Evolutionary conservation across 1,139 yeast species (phyloP).

Genomic region (Kazachstania sp.): DNA sequence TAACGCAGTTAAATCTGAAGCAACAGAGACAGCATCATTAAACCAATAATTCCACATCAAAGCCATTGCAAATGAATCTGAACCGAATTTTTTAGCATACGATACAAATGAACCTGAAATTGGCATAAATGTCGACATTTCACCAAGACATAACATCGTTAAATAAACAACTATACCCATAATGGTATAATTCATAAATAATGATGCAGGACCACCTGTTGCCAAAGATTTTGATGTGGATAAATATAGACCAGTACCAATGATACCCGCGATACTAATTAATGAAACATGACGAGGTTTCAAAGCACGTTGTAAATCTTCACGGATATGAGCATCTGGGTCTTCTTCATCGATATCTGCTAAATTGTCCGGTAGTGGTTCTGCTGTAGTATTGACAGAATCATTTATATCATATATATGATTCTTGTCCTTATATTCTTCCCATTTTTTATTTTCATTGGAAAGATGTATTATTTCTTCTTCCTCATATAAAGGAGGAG

Average conservation of each 20-base stretch:
- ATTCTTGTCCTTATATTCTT: background rate
- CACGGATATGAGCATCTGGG: constrained; percentile 15
- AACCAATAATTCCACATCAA: constrained; percentile 56
- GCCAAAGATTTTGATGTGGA: constrained; percentile 56
- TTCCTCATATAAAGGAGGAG: background rate
- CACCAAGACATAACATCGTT: constrained; percentile 57
- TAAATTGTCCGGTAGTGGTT: background rate
- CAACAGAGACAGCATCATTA: constrained; percentile 55
- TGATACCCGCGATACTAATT: constrained; percentile 61
- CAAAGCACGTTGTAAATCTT: constrained; percentile 34
- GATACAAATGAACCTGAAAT: constrained; percentile 57
- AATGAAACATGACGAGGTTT: constrained; percentile 48
- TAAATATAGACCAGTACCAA: constrained; percentile 57
- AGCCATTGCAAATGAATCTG: constrained; percentile 57
- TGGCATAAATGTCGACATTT: constrained; percentile 56
- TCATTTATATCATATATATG: constrained; percentile 2
- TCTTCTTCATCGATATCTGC: constrained; percentile 4
- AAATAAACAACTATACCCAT: constrained; percentile 53
- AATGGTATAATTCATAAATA: constrained; percentile 48
- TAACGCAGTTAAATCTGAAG: constrained; percentile 52
- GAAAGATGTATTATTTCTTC: background rate
- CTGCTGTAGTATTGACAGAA: constrained; percentile 2
- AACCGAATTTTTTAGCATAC: constrained; percentile 52
- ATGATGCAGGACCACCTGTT: constrained; percentile 56
- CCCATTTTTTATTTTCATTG: no score